Evolutionary conservation across 2,329 filamentous ascomycete genomes (phyloP).

Genomic region (Orbilia quercus): DNA sequence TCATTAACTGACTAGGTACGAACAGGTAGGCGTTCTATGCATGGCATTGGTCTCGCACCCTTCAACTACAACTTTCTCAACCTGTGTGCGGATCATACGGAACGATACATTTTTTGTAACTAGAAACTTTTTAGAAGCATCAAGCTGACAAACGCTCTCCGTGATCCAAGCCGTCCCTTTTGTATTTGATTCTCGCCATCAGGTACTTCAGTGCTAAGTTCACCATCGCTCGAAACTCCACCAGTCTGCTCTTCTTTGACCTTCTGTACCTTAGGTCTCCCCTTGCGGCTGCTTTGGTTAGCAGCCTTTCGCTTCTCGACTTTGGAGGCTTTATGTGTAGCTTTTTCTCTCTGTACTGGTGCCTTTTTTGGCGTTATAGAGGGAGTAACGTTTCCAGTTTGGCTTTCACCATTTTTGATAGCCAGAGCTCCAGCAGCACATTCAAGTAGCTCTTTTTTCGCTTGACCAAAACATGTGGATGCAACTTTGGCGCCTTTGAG

Average conservation of each 20-base stretch:
- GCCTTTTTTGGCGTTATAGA: conserved; percentile 26
- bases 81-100: too few species aligned
- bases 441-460: conserved; percentile 46
- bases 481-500: conserved; percentile 37
- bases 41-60: too few species aligned
- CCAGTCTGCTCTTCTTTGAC: background rate
- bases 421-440: conserved; percentile 26
- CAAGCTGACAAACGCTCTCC: too few species aligned
- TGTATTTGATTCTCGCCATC: background rate
- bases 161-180: background rate
- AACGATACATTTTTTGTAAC: too few species aligned
- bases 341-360: background rate
- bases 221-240: conserved; percentile 1
- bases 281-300: conserved; percentile 2
- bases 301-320: background rate
- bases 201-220: conserved; percentile 16
- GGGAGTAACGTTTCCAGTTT: background rate
- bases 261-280: conserved; percentile 10
- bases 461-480: conserved; percentile 30
- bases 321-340: conserved; percentile 4
- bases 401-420: background rate
- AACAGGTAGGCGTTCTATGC: too few species aligned
- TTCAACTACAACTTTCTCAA: too few species aligned
- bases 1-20: too few species aligned
- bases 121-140: too few species aligned